Evolutionary conservation across 2,329 filamentous ascomycete species (phyloP).

Genomic region (Fusarium sp.): DNA sequence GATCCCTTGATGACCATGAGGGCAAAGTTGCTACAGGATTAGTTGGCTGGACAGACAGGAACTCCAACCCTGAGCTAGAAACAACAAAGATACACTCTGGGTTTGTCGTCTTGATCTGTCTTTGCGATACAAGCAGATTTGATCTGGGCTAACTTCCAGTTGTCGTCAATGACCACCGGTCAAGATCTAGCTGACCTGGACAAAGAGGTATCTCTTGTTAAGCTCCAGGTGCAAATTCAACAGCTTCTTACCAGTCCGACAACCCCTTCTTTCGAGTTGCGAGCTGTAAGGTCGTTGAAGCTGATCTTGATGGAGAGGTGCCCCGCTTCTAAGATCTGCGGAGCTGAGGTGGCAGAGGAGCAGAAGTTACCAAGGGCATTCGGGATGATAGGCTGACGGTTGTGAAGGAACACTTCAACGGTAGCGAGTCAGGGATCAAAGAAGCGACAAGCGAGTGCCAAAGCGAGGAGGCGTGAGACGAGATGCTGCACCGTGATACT

Average conservation of each 20-base stretch:
- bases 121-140: constrained; percentile 4
- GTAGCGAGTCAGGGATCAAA: constrained; percentile 27
- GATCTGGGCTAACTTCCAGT: not conserved
- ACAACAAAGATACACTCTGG: constrained; percentile 5
- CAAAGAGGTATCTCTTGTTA: not conserved
- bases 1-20: constrained; percentile 64
- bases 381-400: constrained; percentile 14
- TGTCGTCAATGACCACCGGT: constrained; percentile 8
- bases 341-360: constrained; percentile 31
- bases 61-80: constrained; percentile 25
- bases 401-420: constrained; percentile 12
- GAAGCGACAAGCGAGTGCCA: constrained; percentile 47
- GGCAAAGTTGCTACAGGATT: constrained; percentile 46
- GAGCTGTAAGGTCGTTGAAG: constrained; percentile 21
- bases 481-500: constrained; percentile 64
- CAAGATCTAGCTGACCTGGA: not conserved
- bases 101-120: not conserved
- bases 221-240: not conserved
- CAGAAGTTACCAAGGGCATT: constrained; percentile 18
- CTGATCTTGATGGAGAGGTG: constrained; percentile 25
- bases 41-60: constrained; percentile 29
- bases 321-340: constrained; percentile 39
- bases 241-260: constrained; percentile 6
- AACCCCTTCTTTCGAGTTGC: constrained; percentile 11
- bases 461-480: constrained; percentile 55